These are phyloP conservation scores for Eucalyptus camaldulensis DNA, from an alignment of 345 rosid genomes.

Conservation along the genomic window DNA sequence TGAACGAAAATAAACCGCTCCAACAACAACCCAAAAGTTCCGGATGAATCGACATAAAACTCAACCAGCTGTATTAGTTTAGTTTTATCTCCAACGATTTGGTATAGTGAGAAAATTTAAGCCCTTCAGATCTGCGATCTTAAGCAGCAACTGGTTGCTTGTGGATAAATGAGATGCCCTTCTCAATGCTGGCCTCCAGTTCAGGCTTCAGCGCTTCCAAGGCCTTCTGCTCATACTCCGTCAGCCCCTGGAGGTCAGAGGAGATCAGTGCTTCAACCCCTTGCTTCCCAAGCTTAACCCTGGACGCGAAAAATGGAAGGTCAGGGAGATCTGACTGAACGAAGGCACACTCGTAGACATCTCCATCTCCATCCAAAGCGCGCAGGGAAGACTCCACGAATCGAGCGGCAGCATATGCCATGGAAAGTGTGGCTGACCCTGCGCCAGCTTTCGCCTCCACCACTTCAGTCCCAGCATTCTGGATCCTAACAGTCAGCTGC, in stretches of 20 bases:
- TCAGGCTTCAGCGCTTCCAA: slow-evolving; percentile 75
- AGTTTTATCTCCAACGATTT: background rate
- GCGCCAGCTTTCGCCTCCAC: slow-evolving; percentile 98
- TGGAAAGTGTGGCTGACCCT: slow-evolving; percentile 93
- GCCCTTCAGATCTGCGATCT: background rate
- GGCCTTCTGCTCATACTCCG: slow-evolving; percentile 70
- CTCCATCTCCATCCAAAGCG: slow-evolving; percentile 84
- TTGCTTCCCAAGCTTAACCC: slow-evolving; percentile 76
- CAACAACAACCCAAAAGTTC: background rate
- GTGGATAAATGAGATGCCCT: slow-evolving; percentile 66
- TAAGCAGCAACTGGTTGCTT: slow-evolving; percentile 54
- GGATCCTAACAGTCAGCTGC: slow-evolving; percentile 75
- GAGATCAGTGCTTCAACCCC: slow-evolving; percentile 77
- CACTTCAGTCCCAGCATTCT: slow-evolving; percentile 92
- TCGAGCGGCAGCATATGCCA: slow-evolving; percentile 99
- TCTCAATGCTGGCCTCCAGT: slow-evolving; percentile 77
- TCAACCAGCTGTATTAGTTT: background rate
- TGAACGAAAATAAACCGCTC: background rate
- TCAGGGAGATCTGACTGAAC: slow-evolving; percentile 65
- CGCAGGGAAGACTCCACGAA: slow-evolving; percentile 96
- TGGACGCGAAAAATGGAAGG: slow-evolving; percentile 83
- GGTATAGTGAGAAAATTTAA: background rate
- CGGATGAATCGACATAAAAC: background rate
- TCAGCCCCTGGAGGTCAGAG: slow-evolving; percentile 63
- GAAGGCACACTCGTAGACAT: slow-evolving; percentile 77